These are phyloP conservation scores for Biscutella auriculata DNA, from an alignment of 441 rosid species.

Conservation along the genomic window DNA sequence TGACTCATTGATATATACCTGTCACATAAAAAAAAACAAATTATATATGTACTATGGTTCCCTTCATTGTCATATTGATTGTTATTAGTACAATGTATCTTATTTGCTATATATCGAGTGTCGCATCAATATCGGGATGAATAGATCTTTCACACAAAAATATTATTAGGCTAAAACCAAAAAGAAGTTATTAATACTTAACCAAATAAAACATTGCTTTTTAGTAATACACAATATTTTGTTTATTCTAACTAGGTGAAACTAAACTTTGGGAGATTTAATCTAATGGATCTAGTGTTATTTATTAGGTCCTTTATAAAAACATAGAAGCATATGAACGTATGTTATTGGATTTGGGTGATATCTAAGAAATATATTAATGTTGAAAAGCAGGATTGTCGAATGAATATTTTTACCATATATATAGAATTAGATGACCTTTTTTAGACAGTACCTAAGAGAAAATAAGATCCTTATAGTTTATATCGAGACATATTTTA, in stretches of 20 bases:
- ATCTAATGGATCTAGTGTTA: background rate
- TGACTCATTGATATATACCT: slow-evolving; percentile 23
- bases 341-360: too few species aligned
- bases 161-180: background rate
- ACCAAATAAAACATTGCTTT: background rate
- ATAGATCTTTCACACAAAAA: background rate
- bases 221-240: background rate
- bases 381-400: too few species aligned
- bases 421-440: too few species aligned
- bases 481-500: too few species aligned
- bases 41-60: too few species aligned
- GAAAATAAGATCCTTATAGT: too few species aligned
- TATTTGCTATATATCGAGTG: background rate
- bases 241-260: background rate
- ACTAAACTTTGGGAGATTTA: background rate
- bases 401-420: too few species aligned
- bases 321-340: too few species aligned
- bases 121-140: slow-evolving; percentile 6
- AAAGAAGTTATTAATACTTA: background rate
- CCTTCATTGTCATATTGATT: too few species aligned
- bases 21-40: slow-evolving; percentile 14
- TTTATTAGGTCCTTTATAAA: background rate
- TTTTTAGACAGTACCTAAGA: too few species aligned
- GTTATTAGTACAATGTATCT: slow-evolving; percentile 8
- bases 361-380: too few species aligned